phyloP scores from a whole-genome alignment of 768 basidiomycete genomes.

The Gloeopeniophorella convolvens region DNA sequence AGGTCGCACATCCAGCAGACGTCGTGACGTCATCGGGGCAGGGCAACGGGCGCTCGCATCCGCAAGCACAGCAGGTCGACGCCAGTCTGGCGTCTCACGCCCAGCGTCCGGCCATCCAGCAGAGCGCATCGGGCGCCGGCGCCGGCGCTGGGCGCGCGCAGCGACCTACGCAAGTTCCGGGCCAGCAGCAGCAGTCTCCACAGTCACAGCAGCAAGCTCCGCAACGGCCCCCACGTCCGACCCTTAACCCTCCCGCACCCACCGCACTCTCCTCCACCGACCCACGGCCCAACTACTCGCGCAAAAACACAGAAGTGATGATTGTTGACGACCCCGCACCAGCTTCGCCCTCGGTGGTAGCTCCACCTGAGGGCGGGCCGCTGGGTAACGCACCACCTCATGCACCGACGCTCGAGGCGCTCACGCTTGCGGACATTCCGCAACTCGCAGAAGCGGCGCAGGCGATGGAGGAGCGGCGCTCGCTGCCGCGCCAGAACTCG shows the following conservation, averaged over 20 bases:
- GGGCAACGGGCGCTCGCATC: constrained; percentile 39
- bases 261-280: constrained; percentile 38
- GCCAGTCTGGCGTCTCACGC: background rate
- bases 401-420: constrained; percentile 50
- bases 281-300: constrained; percentile 61
- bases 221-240: constrained; percentile 29
- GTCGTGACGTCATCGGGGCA: constrained; percentile 29
- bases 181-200: constrained; percentile 9
- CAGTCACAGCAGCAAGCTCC: constrained; percentile 25
- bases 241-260: constrained; percentile 34
- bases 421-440: constrained; percentile 92
- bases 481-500: constrained; percentile 68
- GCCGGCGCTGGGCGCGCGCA: constrained; percentile 4
- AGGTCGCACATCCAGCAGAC: constrained; percentile 72
- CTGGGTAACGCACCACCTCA: constrained; percentile 11
- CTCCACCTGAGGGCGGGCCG: constrained; percentile 31
- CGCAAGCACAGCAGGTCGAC: constrained; percentile 27
- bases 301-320: constrained; percentile 81
- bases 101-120: constrained; percentile 13
- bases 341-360: constrained; percentile 56
- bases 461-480: constrained; percentile 82
- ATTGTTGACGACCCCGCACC: constrained; percentile 80
- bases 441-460: constrained; percentile 89
- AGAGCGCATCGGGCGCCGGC: background rate
- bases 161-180: constrained; percentile 24